These are phyloP conservation scores for Pseudoscleropodium purum DNA, from an alignment of 225 moss, liverwort and hornwort genomes.

Conservation along the genomic window DNA sequence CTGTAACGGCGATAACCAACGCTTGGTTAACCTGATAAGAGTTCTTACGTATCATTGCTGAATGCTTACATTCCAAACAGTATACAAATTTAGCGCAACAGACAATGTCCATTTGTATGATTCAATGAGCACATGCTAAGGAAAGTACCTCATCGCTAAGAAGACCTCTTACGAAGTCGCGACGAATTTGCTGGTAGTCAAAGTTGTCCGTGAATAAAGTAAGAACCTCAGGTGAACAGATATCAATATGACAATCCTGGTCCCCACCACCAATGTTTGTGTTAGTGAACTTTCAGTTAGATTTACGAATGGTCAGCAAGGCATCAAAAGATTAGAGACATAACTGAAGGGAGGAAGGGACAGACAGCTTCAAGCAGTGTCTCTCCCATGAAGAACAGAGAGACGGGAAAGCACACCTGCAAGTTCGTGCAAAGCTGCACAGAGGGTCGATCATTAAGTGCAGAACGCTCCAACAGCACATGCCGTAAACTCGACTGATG, in stretches of 20 bases:
- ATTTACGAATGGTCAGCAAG: background rate
- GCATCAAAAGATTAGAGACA: background rate
- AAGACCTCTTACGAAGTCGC: slow-evolving; percentile 88
- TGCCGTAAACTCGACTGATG: slow-evolving; percentile 52
- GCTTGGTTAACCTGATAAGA: background rate
- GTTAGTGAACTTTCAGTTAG: background rate
- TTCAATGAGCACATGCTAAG: background rate
- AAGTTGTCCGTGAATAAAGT: slow-evolving; percentile 95
- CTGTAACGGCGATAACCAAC: slow-evolving; percentile 25
- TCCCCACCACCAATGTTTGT: background rate
- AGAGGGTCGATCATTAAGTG: slow-evolving; percentile 59
- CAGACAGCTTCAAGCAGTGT: background rate
- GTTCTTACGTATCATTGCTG: background rate
- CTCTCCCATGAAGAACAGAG: background rate
- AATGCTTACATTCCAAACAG: background rate
- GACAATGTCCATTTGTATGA: background rate
- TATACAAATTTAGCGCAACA: background rate
- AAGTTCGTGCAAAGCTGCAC: slow-evolving; percentile 75
- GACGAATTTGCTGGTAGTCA: slow-evolving; percentile 93
- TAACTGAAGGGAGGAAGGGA: background rate
- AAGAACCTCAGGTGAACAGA: slow-evolving; percentile 94
- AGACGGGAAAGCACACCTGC: slow-evolving; percentile 39
- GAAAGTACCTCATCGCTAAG: slow-evolving; percentile 88
- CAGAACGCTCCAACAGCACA: slow-evolving; percentile 68
- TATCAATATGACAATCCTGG: slow-evolving; percentile 96